These are phyloP conservation scores for Silene vulgaris DNA, from an alignment of 179 eudicot species.

Conservation along the genomic window DNA sequence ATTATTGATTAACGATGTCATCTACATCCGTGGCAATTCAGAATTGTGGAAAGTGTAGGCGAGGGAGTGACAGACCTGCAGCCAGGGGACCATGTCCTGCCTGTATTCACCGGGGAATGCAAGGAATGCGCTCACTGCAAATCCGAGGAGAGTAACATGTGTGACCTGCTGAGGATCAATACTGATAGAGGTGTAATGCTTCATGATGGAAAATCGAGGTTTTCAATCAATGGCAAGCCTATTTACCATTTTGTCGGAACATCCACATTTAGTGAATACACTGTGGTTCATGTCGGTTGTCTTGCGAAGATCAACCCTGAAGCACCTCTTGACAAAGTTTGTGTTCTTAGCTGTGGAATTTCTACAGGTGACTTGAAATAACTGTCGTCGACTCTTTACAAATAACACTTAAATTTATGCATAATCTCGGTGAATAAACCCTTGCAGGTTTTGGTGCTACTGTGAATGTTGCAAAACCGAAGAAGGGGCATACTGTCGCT, in stretches of 20 bases:
- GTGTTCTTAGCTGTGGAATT: slow-evolving; percentile 44
- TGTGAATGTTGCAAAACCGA: slow-evolving; percentile 49
- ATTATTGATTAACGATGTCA: background rate
- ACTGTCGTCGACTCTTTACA: background rate
- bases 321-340: slow-evolving; percentile 47
- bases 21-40: slow-evolving; percentile 1
- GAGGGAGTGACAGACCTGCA: slow-evolving; percentile 41
- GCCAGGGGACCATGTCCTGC: slow-evolving; percentile 46
- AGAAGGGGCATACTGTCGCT: slow-evolving; percentile 46
- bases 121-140: slow-evolving; percentile 44
- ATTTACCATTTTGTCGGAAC: slow-evolving; percentile 43
- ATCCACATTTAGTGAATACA: slow-evolving; percentile 45
- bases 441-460: slow-evolving; percentile 46
- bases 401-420: background rate
- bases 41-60: slow-evolving; percentile 47
- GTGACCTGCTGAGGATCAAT: slow-evolving; percentile 43
- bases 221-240: slow-evolving; percentile 32
- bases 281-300: slow-evolving; percentile 38
- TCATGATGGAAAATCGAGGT: slow-evolving; percentile 37
- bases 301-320: slow-evolving; percentile 44
- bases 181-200: slow-evolving; percentile 42
- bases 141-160: slow-evolving; percentile 49
- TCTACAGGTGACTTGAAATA: slow-evolving; percentile 31
- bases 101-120: slow-evolving; percentile 46
- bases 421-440: background rate